Conservation (phyloP, 257 asterid genomes). For the Datura wrightii region DNA sequence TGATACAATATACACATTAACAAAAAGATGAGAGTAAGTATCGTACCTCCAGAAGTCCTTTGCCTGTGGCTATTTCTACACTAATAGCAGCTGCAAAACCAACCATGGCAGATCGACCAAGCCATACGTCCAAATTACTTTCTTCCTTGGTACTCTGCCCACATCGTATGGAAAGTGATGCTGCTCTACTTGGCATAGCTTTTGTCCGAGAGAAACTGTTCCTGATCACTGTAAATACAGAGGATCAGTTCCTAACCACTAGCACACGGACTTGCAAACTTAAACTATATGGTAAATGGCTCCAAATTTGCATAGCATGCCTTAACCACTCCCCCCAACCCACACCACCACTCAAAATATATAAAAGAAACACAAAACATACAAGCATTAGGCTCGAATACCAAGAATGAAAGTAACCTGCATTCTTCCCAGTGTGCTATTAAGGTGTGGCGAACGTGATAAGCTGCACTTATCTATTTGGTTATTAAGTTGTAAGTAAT, state of each 20-base stretch:
- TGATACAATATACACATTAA: neutral
- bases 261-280: neutral
- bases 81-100: conserved; percentile 79
- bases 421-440: neutral
- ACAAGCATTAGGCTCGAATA: neutral
- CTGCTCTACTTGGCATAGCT: conserved; percentile 38
- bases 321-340: neutral
- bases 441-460: neutral
- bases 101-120: conserved; percentile 84
- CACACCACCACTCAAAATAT: neutral
- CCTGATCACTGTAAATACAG: conserved; percentile 50
- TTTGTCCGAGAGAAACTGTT: conserved; percentile 38
- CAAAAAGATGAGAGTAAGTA: neutral
- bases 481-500: neutral
- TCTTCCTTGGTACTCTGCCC: conserved; percentile 76
- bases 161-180: conserved; percentile 59
- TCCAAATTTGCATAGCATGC: neutral
- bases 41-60: conserved; percentile 70
- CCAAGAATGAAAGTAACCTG: neutral
- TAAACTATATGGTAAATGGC: neutral
- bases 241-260: neutral
- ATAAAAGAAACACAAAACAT: neutral
- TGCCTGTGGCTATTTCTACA: conserved; percentile 81
- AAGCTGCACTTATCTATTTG: neutral
- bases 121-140: conserved; percentile 75